Evolutionary conservation across 2,329 filamentous ascomycete genomes (phyloP), one percentile per base, ranked within the genome.

Genomic region (Podosphaera xanthii): DNA sequence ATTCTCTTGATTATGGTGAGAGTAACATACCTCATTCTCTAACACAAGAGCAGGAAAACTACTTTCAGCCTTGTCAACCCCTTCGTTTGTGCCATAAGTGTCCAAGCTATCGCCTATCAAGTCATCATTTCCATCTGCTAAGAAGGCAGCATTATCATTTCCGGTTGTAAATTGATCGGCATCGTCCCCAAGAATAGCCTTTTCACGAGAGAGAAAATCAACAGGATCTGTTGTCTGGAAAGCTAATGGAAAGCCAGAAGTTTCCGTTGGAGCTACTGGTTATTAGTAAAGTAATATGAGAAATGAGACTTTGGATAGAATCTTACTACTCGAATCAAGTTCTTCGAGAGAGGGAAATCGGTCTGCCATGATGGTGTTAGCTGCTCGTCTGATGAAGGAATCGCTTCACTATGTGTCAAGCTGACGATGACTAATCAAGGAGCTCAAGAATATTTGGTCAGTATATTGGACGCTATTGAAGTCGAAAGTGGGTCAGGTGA

Each of bases 131-230:
- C 74, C 77, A 64, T 80, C 75, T 65, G 84, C 82, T 63, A 77
- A 78, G 59, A 81, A 77, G 48, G 80, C 80, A 60, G 78, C 77
- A 60, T 78, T 75, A 69, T 94, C 87, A 68, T 84, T 82, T 62
- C 81, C 78, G 38, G 86, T 86, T 63, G 84, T 78, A 71, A 98
- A 98, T 74, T 90, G 86, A 67, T 89, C 80, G 61, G 92, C 92
- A 71, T 97, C 92, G 63, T 95, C 92, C 64, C 92, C 92, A 6
- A 98, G 84, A 73, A 62, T 89, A 10, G 67, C 92, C 69, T 89
- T 87, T 75, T 98, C 92, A 65, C 91, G 87, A 63, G 87, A 83
- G 56, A 97, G 81, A 71, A 98, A 97, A 72, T 95, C 88, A 68
- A 87, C 82, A 36, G 79, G 75, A 8, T 77, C 74, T 62, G 75